Evolutionary conservation across 208 protist species (phyloP), one percentile per base, ranked within the genome.

Genomic region (Leishmania mexicana): DNA sequence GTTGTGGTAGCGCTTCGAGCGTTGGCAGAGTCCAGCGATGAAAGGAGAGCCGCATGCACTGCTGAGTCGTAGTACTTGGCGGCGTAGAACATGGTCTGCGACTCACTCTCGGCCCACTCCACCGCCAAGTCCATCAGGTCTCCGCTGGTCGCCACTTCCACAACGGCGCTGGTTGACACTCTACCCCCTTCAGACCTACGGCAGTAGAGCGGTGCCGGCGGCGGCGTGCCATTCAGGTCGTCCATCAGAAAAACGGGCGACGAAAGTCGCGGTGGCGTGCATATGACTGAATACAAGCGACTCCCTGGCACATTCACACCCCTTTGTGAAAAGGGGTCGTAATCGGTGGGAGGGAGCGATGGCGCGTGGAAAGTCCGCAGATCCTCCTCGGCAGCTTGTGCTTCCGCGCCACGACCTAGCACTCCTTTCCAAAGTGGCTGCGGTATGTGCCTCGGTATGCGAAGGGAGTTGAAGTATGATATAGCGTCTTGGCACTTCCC

Each of bases 61-160:
- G 64, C 15, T 17, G 89, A 93, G 65, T 93, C 88, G 78, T 87
- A 92, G 70, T 86, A 95, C 75, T 92, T 92, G 60, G 87, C 85
- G 54, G 89, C 84, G 78, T 93, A 95, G 76, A 87, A 91, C 75
- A 88, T 76, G 45, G 88, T 95, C 51, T 87, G 79, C 24, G 80
- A 75, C 67, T 88, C 81, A 75, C 80, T 89, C 57, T 92, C 92
- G n/a, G 85, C 82, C 92, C 92, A 95, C 68, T 90, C 80, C 21
- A 81, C 74, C 24, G 88, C 88, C 45, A 95, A 75, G 74, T 92
- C 89, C 49, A 93, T 78, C 68, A 87, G 87, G 51, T 87, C 86
- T 15, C 67, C 80, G 42, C 83, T 76, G 24, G 76, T 83, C 58
- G 72, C 42, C 7, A 88, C 85, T 60, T 78, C 81, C 10, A 88